A percentile compares a stretch with the other conserved stretches of the same genome.
phyloP scores from a whole-genome alignment of 306 rosid species.

The Hylodesmum podocarpum region DNA sequence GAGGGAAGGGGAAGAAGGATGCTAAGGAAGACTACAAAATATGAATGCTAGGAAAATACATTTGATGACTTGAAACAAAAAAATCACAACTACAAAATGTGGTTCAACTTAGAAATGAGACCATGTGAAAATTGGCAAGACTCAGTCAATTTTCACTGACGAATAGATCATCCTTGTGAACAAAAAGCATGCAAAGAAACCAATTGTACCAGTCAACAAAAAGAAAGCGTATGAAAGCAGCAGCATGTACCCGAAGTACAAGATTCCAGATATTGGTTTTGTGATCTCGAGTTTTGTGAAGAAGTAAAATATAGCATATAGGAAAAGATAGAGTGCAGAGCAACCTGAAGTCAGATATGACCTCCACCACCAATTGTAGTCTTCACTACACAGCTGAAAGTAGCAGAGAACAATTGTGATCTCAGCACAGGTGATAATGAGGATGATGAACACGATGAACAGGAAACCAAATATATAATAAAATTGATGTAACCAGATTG shows the following conservation, averaged over 20 bases:
- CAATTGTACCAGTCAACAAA: constrained; percentile 26
- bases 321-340: constrained; percentile 36
- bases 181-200: constrained; percentile 33
- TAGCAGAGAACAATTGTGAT: constrained; percentile 27
- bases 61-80: neutral
- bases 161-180: constrained; percentile 34
- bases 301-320: constrained; percentile 25
- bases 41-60: neutral
- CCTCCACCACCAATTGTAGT: constrained; percentile 39
- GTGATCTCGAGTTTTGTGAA: constrained; percentile 20
- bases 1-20: neutral
- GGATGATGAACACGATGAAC: constrained; percentile 22
- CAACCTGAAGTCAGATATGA: constrained; percentile 34
- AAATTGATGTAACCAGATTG: constrained; percentile 30
- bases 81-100: neutral
- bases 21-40: neutral
- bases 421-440: constrained; percentile 31
- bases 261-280: constrained; percentile 21
- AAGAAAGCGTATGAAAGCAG: constrained; percentile 33
- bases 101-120: constrained; percentile 5
- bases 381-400: constrained; percentile 30
- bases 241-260: constrained; percentile 34
- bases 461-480: constrained; percentile 23
- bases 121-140: neutral
- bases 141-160: constrained; percentile 31